These are phyloP conservation scores for Starmerella bombicola DNA, from an alignment of 805 yeast genomes.

Conservation along the genomic window DNA sequence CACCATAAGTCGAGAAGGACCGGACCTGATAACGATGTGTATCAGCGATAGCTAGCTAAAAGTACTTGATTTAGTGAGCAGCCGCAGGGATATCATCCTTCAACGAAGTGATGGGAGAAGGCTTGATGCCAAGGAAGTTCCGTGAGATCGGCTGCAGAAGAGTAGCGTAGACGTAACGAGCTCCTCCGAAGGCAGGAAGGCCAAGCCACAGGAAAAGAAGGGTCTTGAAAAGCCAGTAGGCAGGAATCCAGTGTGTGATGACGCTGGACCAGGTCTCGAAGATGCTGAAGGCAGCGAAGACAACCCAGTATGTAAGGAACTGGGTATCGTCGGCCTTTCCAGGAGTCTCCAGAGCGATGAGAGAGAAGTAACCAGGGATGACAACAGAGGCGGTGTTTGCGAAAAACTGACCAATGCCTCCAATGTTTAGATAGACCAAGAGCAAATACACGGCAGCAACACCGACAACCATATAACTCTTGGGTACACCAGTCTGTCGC, in stretches of 20 bases:
- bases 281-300: slow-evolving; percentile 83
- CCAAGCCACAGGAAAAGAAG: slow-evolving; percentile 76
- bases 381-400: slow-evolving; percentile 87
- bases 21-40: no score
- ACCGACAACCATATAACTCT: slow-evolving; percentile 71
- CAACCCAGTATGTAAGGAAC: slow-evolving; percentile 93
- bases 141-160: slow-evolving; percentile 52
- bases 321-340: slow-evolving; percentile 67
- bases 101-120: slow-evolving; percentile 10
- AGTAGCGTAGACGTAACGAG: slow-evolving; percentile 51
- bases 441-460: slow-evolving; percentile 55
- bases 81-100: neutral
- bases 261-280: slow-evolving; percentile 93
- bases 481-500: slow-evolving; percentile 40
- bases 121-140: slow-evolving; percentile 25
- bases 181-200: slow-evolving; percentile 81
- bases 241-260: slow-evolving; percentile 89
- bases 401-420: slow-evolving; percentile 88
- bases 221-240: slow-evolving; percentile 90
- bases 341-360: slow-evolving; percentile 67
- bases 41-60: no score
- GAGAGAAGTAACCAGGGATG: slow-evolving; percentile 79
- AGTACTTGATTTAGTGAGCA: neutral
- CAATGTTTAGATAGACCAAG: slow-evolving; percentile 74
- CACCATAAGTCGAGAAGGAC: no score